Percentiles rank a stretch among this genome's conserved stretches.
phyloP scores from a whole-genome alignment of 2,329 filamentous ascomycete species.

The Fusarium nygamai region DNA sequence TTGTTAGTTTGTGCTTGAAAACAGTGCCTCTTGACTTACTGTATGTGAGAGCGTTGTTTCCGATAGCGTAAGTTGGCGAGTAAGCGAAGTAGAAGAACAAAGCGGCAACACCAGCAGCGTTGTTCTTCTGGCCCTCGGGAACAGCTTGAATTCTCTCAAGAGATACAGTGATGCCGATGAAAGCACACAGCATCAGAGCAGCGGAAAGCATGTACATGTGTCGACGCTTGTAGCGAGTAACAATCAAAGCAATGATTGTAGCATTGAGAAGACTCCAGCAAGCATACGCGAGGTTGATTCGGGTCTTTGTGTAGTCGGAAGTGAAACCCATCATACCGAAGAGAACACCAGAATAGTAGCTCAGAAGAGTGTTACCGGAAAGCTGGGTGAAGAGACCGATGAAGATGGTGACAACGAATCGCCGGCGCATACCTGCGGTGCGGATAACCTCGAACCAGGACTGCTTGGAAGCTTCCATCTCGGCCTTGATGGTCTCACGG shows the following conservation, averaged over 20 bases:
- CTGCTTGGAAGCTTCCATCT: conserved; percentile 60
- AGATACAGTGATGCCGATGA: conserved; percentile 65
- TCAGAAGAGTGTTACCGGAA: conserved; percentile 57
- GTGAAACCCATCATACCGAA: conserved; percentile 58
- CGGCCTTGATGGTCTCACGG: conserved; percentile 63
- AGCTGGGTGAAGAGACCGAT: conserved; percentile 65
- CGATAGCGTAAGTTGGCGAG: conserved; percentile 32
- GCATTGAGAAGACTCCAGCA: conserved; percentile 58
- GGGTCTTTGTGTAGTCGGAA: conserved; percentile 53
- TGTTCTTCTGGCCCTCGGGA: conserved; percentile 12
- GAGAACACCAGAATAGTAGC: conserved; percentile 46
- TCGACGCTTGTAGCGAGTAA: conserved; percentile 58
- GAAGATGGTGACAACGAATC: conserved; percentile 58
- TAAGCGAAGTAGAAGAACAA: conserved; percentile 34
- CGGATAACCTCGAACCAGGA: conserved; percentile 63
- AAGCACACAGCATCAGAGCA: conserved; percentile 56
- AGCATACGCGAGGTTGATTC: conserved; percentile 57
- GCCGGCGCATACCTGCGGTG: conserved; percentile 60
- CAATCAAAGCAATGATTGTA: conserved; percentile 52
- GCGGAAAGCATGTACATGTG: conserved; percentile 64
- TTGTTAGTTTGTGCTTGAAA: neutral
- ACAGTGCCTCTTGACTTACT: conserved; percentile 1
- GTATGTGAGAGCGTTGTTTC: conserved; percentile 37
- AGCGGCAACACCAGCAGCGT: conserved; percentile 20
- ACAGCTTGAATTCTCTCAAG: conserved; percentile 52